Base-by-base conservation (phyloP, 2,329 filamentous ascomycete genomes). In the Aspergillus tamarii region DNA sequence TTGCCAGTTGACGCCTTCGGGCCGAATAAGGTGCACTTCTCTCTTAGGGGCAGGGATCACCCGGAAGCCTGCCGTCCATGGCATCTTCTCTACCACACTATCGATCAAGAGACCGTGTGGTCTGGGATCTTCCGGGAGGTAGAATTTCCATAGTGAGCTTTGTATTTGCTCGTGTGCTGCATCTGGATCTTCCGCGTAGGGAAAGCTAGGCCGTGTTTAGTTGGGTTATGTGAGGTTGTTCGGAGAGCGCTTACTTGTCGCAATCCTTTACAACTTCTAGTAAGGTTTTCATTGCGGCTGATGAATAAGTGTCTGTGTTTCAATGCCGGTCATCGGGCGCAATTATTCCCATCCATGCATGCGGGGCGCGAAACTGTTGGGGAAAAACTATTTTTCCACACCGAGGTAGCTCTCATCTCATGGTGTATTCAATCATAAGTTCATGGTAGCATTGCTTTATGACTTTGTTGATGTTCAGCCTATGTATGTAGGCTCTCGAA, bases 31-130 rank as follows among this genome's bases (percentile, higher is more conserved):
- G 32, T 58, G 62, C 19, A 64, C 55, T 46, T 61, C 45, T 45
- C 59, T 64, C 7, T 41, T 26, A 1, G 62, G 36, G 9, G 46
- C 11, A 5, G 48, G 30, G 19, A 59, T 21, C 16, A 64, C 43
- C 7, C 50, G 59, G 55, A 64, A 64, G 26, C 61, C 48, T 4
- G 55, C 16, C 30, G 62, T 64, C 62, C 62, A 64, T n/a, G 62
- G 62, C 62, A 64, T 64, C n/a, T 43, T 21, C 32, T 45, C 21
- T 10, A 64, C 62, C 3, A 61, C 54, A 3, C 12, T 14, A 19
- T 64, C 62, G 21, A 58, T 30, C 34, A 64, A 36, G 14, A 61
- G 52, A 23, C 62, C 62, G 21, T 64, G 62, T 12, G 62, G 62
- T 34, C 59, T 52, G 6, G 54, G 59, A 48, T 64, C 62, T 4